phyloP scores from a whole-genome alignment of 2,329 filamentous ascomycete species.

The Sordariomycetes sp. region DNA sequence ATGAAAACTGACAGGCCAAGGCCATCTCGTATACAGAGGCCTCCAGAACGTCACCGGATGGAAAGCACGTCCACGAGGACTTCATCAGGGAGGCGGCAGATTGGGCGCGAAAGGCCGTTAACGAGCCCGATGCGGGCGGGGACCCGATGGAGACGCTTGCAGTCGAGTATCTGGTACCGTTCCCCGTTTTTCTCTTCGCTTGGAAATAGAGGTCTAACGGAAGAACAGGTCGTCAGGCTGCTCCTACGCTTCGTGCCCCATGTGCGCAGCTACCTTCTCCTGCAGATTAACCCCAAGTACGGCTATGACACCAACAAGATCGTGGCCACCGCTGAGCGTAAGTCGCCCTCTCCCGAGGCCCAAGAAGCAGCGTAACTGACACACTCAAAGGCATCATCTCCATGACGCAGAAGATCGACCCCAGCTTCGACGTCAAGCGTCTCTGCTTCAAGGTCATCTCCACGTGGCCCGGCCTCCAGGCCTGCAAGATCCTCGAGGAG shows the following conservation, averaged over 20 bases:
- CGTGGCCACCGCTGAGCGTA: slow-evolving; percentile 38
- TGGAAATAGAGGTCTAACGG: neutral
- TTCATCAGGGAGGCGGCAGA: slow-evolving; percentile 16
- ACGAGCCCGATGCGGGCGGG: slow-evolving; percentile 10
- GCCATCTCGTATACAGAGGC: slow-evolving; percentile 23
- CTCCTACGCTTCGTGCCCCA: slow-evolving; percentile 37
- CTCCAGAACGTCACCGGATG: slow-evolving; percentile 11
- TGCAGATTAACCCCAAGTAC: slow-evolving; percentile 50
- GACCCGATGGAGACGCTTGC: slow-evolving; percentile 32
- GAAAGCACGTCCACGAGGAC: slow-evolving; percentile 15
- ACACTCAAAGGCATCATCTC: slow-evolving; percentile 33
- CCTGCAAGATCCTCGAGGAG: slow-evolving; percentile 41
- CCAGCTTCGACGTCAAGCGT: slow-evolving; percentile 30
- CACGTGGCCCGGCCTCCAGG: slow-evolving; percentile 53
- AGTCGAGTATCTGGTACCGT: slow-evolving; percentile 40
- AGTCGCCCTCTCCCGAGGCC: slow-evolving; percentile 6
- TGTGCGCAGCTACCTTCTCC: slow-evolving; percentile 40
- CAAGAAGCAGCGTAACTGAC: neutral
- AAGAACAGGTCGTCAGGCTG: slow-evolving; percentile 39
- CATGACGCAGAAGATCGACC: slow-evolving; percentile 32
- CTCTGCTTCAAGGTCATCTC: slow-evolving; percentile 54
- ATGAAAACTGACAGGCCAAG: slow-evolving; percentile 8
- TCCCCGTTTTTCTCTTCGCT: neutral
- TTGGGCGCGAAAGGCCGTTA: slow-evolving; percentile 11
- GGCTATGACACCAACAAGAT: slow-evolving; percentile 39